Evolutionary conservation across 495 filamentous ascomycete genomes (phyloP), one percentile per base, ranked within the genome.

Genomic region (Sordaria brevicollis): DNA sequence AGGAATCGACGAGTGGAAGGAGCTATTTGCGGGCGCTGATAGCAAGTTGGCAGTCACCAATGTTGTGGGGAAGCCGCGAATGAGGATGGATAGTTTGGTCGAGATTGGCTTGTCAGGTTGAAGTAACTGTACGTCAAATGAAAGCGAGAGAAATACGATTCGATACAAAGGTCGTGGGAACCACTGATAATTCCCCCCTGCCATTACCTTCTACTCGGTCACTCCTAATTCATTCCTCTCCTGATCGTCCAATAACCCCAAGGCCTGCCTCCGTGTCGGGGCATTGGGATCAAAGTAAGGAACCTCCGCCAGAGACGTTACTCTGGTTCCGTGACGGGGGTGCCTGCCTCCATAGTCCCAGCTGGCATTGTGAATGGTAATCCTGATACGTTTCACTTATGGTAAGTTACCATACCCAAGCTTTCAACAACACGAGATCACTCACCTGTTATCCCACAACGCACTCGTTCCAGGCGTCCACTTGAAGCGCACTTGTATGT

Each of bases 401-500:
- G 38, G 33, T 66, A 54, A 68, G 38, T 43, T 19, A 19, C 38
- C 15, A 4, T 29, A 25, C 19, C 25, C 9, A 57, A 57, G 0
- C 4, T 3, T 39, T 15, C 19, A 41, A n/a, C 36, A n/a, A 13
- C 10, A 68, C 37, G 10, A 5, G 35, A 77, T 31, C 3, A 62
- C 82, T 78, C 38, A 88, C 86, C 86, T 79, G 72, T 90, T 89
- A 77, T 90, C 87, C 88, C 88, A 90, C 19, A 91, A 77, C 1
- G 84, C 88, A 71, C 83, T 87, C 5, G 88, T 88, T 11, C 81
- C 73, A 0, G 87, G 87, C 13, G 81, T 89, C 89, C 89, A 90
- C 70, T 82, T 84, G 77, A 89, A 90, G 0, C 89, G 85, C 37
- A 90, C 82, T 76, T 92, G 88, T 69, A 91, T 90, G 73, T 92